Conservation (phyloP, 1,139 yeast species). For the Nakaseomyces glabratus region DNA sequence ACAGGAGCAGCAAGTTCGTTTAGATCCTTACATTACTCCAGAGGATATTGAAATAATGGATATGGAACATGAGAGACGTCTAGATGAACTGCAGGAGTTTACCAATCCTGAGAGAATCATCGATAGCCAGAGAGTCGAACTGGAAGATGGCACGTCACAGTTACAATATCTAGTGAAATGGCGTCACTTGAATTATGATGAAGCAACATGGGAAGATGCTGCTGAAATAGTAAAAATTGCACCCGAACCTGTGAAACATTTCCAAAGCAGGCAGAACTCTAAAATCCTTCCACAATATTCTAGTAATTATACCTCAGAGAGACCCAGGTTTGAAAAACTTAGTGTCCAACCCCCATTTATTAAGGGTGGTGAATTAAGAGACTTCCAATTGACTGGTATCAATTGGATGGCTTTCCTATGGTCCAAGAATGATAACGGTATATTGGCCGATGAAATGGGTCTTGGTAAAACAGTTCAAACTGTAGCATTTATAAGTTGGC, state of each 20-base stretch:
- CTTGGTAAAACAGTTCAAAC: constrained; percentile 97
- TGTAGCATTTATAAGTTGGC: constrained; percentile 88
- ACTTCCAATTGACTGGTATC: constrained; percentile 93
- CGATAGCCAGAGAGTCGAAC: constrained; percentile 65
- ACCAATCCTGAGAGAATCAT: constrained; percentile 85
- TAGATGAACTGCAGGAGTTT: constrained; percentile 78
- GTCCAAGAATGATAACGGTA: constrained; percentile 97
- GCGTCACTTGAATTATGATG: constrained; percentile 89
- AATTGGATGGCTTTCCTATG: constrained; percentile 99
- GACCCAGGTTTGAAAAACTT: constrained; percentile 87
- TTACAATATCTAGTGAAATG: constrained; percentile 85
- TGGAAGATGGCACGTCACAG: constrained; percentile 53
- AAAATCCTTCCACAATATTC: constrained; percentile 78
- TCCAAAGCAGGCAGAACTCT: constrained; percentile 71
- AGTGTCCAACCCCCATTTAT: constrained; percentile 81
- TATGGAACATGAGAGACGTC: constrained; percentile 72
- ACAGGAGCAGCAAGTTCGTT: constrained; percentile 64
- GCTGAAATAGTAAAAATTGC: constrained; percentile 75
- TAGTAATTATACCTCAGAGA: constrained; percentile 62
- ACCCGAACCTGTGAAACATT: constrained; percentile 75
- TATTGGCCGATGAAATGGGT: constrained; percentile 98
- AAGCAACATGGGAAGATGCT: constrained; percentile 96
- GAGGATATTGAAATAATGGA: constrained; percentile 94
- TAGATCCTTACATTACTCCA: constrained; percentile 70
- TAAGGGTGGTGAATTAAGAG: constrained; percentile 86